Evolutionary conservation across 345 rosid species (phyloP).

Genomic region (Corchorus capsularis): DNA sequence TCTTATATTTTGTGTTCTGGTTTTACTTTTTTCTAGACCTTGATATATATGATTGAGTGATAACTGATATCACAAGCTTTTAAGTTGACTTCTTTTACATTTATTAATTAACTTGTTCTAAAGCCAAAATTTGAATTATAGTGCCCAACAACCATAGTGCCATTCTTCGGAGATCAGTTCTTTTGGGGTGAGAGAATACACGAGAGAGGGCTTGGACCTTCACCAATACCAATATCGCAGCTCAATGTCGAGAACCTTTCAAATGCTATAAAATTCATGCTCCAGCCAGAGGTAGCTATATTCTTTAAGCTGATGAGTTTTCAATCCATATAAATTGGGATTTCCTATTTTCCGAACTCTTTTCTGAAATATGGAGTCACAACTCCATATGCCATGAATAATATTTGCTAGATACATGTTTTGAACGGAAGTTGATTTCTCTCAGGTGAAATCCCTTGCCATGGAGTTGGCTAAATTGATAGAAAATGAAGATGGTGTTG

Average conservation of each 20-base stretch:
- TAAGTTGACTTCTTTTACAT: neutral
- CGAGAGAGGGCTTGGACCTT: conserved; percentile 77
- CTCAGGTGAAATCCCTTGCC: conserved; percentile 74
- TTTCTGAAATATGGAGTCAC: neutral
- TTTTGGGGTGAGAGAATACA: conserved; percentile 92
- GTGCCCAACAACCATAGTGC: conserved; percentile 97
- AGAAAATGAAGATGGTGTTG: conserved; percentile 95
- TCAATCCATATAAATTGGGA: neutral
- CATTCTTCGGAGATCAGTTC: conserved; percentile 98
- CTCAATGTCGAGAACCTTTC: conserved; percentile 81
- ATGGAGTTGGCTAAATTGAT: conserved; percentile 71
- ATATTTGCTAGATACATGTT: neutral
- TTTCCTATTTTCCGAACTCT: neutral
- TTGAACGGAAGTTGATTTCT: neutral
- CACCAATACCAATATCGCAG: conserved; percentile 79
- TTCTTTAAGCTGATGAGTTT: neutral
- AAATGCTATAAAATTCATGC: conserved; percentile 81
- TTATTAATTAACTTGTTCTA: conserved; percentile 13
- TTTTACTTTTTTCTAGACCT: neutral
- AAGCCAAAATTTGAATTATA: conserved; percentile 34
- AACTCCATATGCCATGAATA: neutral
- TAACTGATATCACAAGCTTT: conserved; percentile 8
- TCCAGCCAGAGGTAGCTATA: conserved; percentile 74
- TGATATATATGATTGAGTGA: neutral
- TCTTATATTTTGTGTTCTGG: neutral